Percentiles rank a stretch among this genome's conserved stretches.
Conservation (phyloP, 371 early-diverging fungal genomes). For the Actinomortierella wolfii region DNA sequence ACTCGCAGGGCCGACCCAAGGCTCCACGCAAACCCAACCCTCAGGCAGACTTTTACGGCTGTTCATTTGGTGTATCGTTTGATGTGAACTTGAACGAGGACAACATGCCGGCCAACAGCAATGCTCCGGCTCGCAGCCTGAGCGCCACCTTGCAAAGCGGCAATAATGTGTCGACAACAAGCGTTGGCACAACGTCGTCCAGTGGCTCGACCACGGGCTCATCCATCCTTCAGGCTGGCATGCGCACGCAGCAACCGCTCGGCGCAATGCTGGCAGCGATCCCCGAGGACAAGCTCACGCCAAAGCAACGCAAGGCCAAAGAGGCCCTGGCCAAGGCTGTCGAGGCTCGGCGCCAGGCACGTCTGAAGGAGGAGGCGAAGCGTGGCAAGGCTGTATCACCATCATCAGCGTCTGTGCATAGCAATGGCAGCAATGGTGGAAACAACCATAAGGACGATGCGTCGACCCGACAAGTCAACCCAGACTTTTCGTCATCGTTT, state of each 20-base stretch:
- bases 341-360: constrained; percentile 32
- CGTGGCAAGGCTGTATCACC: too few species aligned
- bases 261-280: constrained; percentile 37
- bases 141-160: too few species aligned
- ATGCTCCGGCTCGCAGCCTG: background rate
- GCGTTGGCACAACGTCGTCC: constrained; percentile 14
- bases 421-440: constrained; percentile 12
- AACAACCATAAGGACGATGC: constrained; percentile 9
- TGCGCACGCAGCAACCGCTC: constrained; percentile 13
- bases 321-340: constrained; percentile 41
- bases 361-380: constrained; percentile 36
- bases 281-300: constrained; percentile 29
- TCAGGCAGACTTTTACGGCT: constrained; percentile 43
- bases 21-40: constrained; percentile 30
- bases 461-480: constrained; percentile 22
- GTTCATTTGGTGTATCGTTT: constrained; percentile 23
- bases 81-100: constrained; percentile 19
- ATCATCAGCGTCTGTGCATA: too few species aligned
- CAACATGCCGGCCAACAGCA: constrained; percentile 17
- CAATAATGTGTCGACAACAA: constrained; percentile 24
- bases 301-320: constrained; percentile 44
- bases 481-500: constrained; percentile 31
- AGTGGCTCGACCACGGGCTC: constrained; percentile 5
- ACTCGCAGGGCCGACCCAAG: constrained; percentile 1
- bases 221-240: constrained; percentile 1